phyloP scores from a whole-genome alignment of 1,284 basidiomycete species.

The Laetiporus sulphureus region DNA sequence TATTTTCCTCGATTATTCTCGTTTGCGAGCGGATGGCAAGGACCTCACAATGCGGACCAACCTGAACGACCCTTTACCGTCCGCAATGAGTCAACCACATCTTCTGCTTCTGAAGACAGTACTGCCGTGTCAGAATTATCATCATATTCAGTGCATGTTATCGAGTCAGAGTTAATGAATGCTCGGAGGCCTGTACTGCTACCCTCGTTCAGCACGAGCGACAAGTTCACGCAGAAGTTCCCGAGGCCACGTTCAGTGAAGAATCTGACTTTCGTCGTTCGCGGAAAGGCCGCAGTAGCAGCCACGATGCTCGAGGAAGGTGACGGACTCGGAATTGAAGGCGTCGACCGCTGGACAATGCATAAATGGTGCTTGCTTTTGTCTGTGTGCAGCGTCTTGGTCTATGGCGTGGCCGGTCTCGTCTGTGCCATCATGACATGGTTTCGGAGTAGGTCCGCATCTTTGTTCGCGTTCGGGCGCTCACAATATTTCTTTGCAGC shows the following conservation, averaged over 20 bases:
- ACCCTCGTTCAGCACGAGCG: conserved; percentile 27
- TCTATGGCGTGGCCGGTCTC: conserved; percentile 41
- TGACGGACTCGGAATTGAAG: conserved; percentile 32
- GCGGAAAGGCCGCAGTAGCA: conserved; percentile 9
- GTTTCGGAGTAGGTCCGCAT: conserved; percentile 43
- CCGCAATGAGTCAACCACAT: conserved; percentile 6
- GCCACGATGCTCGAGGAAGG: conserved; percentile 32
- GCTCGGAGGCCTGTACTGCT: conserved; percentile 12
- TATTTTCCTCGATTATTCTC: conserved; percentile 14
- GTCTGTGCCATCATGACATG: conserved; percentile 46
- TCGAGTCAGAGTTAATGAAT: conserved; percentile 10
- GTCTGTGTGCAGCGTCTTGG: conserved; percentile 44
- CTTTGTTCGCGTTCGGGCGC: conserved; percentile 1
- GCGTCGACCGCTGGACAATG: conserved; percentile 39
- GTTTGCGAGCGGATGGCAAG: conserved; percentile 1
- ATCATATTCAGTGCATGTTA: not conserved
- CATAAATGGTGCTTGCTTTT: conserved; percentile 53
- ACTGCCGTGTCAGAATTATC: conserved; percentile 8
- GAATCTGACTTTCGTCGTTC: conserved; percentile 12
- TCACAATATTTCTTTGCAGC: conserved; percentile 26
- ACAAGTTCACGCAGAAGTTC: conserved; percentile 49
- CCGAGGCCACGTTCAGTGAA: conserved; percentile 36
- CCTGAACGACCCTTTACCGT: conserved; percentile 1
- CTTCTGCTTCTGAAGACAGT: conserved; percentile 11
- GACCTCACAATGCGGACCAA: not conserved